Base-by-base conservation (phyloP, 164 flowering plant genomes). In the Vitis labrusca region DNA sequence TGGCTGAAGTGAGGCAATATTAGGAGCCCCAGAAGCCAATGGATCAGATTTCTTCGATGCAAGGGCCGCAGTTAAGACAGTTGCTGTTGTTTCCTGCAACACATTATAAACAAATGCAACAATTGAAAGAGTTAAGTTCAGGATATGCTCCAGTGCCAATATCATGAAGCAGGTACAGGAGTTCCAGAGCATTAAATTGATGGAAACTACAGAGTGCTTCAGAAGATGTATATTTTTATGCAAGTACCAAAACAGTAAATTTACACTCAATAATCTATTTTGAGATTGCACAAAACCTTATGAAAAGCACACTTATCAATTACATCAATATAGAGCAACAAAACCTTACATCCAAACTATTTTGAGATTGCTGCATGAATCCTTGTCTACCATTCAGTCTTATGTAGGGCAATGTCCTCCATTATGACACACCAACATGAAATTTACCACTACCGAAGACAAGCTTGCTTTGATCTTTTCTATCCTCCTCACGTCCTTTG, bases 81-180 rank as follows among this genome's bases (percentile, higher is more conserved):
- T 74, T 19, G 90, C 93, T 59, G 94, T 80, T 50, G 93, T 83
- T 81, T 91, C 98, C 98, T 93, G 84, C 55, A 78, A 48, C 55
- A 17, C 17, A 68, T 51, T 17, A 63, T 47, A 29, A 47, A 61
- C 63, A 7, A 52, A 1, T 15, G 4, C 48, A 13, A 13, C 49
- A 37, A 9, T 14, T 64, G 44, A 37, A 37, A 37, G 44, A 37
- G 7, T 37, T 10, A 69, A 50, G 17, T 19, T 53, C 27, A 13
- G 59, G 14, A 7, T 59, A 48, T 56, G 19, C 13, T 12, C 50
- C 3, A 8, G 59, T 10, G 50, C 67, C 32, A 12, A 16, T 32
- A 10, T 10, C 61, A 55, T 54, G 44, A 9, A 61, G 23, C 37
- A 49, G 50, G 14, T 47, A n/a, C 50, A 11, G 64, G 48, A 61